Base-by-base conservation (phyloP, 1,139 yeast species). In the Saccharomycopsis hybrid region DNA sequence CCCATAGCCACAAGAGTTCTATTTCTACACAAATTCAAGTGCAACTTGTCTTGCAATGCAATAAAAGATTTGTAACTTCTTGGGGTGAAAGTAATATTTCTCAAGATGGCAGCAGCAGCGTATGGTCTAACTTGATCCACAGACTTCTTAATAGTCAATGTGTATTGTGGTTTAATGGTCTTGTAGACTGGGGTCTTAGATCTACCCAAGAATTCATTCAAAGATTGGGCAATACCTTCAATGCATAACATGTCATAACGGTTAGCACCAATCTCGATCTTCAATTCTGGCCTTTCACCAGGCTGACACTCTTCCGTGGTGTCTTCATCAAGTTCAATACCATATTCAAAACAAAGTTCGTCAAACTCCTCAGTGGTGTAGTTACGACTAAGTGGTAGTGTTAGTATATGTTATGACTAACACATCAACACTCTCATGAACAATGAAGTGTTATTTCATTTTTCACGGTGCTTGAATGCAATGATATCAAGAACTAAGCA, bases 1-100 rank as follows among this genome's bases (percentile, higher is more conserved):
- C 99, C 99, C 74, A 90, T 89, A 53, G 98, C 97, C 50, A 92
- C 98, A 61, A 94, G 77, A 42, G 96, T 84, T 74, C 99, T 85
- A 69, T 90, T 86, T 73, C 98, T 90, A 69, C 98, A 92, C 64
- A 94, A 74, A 68, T 94, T 94, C 55, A 95, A 75, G 71, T 94
- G 99, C 59, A 94, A 76, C 69, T 94, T 94, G 68, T 94, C 99
- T 71, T 94, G 99, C 60, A 94, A 74, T 32, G 96, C 84, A 64
- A 94, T 92, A 74, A 94, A 94, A 3, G 97, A 90, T 54, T 87
- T 95, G 66, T 94, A 94, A 32, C 86, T 74, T 67, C 95, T 79
- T 65, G 83, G 84, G 56, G 85, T 85, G 67, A 94, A 88, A 47
- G 73, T 74, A 58, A 94, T 78, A 55, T 85, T 83, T 66, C 96